A percentile compares a stretch with the other conserved stretches of the same genome.
phyloP scores from a whole-genome alignment of 2,329 filamentous ascomycete genomes.

The Diaporthe vexans region DNA sequence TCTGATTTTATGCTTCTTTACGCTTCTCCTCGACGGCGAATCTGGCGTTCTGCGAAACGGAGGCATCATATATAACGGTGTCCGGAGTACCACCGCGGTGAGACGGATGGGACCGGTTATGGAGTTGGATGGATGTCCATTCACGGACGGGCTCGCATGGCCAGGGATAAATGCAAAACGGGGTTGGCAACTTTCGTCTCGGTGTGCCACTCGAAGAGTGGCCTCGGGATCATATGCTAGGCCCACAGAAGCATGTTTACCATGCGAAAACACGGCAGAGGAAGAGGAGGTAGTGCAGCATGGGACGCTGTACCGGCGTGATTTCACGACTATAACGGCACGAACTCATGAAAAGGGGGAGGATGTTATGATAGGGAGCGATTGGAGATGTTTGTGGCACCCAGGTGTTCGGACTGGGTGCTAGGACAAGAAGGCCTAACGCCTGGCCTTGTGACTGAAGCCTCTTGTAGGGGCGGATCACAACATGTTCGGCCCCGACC shows the following conservation, averaged over 20 bases:
- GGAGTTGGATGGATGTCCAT: constrained; percentile 38
- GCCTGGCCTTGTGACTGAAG: constrained; percentile 13
- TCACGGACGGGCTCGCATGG: constrained; percentile 27
- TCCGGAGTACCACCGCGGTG: constrained; percentile 35
- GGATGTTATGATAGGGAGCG: constrained; percentile 5
- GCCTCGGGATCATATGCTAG: neutral
- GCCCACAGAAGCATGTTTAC: constrained; percentile 18
- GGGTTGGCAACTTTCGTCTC: constrained; percentile 16
- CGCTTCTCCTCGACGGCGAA: constrained; percentile 25
- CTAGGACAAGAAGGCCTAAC: constrained; percentile 24
- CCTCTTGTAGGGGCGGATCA: neutral
- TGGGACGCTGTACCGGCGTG: constrained; percentile 22
- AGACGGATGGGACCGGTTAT: constrained; percentile 28
- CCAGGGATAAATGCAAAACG: constrained; percentile 11
- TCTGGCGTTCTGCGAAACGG: constrained; percentile 35
- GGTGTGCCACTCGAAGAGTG: neutral
- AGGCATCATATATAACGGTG: constrained; percentile 41
- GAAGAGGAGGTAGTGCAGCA: neutral
- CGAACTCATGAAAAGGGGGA: constrained; percentile 14
- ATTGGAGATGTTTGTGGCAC: neutral
- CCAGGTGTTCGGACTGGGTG: constrained; percentile 11
- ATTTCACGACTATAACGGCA: constrained; percentile 29
- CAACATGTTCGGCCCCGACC: neutral
- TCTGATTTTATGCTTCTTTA: constrained; percentile 27
- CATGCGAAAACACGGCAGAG: neutral